A percentile compares a stretch with the other conserved stretches of the same genome.
Evolutionary conservation across 257 asterid species (phyloP).

Genomic region (Solanum bulbocastanum): DNA sequence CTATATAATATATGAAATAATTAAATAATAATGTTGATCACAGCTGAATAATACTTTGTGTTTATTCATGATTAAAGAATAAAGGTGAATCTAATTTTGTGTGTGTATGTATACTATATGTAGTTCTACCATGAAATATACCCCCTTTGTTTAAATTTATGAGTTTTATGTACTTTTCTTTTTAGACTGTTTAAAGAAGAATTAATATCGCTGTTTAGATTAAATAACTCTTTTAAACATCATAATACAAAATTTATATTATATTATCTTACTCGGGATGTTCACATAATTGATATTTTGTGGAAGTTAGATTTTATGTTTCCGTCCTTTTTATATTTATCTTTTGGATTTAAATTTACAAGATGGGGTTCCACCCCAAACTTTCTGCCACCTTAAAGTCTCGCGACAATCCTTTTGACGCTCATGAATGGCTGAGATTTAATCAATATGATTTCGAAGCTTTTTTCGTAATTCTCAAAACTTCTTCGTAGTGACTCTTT

Average conservation of each 20-base stretch:
- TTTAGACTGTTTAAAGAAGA: neutral
- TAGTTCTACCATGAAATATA: neutral
- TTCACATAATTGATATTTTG: neutral
- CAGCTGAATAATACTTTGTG: neutral
- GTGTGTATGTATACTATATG: neutral
- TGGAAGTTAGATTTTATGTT: neutral
- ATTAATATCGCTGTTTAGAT: too few species aligned
- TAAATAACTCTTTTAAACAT: fast-evolving
- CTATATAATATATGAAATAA: neutral
- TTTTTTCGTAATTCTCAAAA: neutral
- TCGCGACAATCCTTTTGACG: neutral
- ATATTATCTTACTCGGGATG: too few species aligned
- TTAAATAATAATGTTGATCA: neutral
- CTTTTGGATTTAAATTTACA: neutral
- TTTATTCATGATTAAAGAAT: neutral
- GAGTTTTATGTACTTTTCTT: neutral
- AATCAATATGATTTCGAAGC: neutral
- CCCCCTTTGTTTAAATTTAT: neutral
- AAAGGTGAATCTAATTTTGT: neutral
- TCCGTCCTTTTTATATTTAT: too few species aligned
- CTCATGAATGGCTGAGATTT: neutral
- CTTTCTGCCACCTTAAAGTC: neutral
- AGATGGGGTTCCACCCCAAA: neutral
- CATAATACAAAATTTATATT: too few species aligned
- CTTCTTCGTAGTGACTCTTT: too few species aligned